Percentiles rank a stretch among this genome's conserved stretches.
Conservation (phyloP, 495 filamentous ascomycete species). For the Aspergillus incahuasiensis region DNA sequence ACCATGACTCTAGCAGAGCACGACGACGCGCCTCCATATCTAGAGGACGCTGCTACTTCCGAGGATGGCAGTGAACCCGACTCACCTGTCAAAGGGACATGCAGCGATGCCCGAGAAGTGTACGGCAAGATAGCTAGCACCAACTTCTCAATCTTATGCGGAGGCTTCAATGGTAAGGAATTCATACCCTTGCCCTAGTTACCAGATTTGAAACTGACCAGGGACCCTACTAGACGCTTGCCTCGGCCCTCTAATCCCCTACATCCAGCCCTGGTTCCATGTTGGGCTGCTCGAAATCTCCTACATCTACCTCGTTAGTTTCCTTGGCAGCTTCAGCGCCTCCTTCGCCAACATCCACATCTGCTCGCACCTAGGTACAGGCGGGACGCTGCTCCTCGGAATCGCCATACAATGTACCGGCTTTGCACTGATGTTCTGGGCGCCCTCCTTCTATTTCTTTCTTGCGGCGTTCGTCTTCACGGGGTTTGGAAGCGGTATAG, state of each 20-base stretch:
- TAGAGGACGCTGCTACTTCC: background rate
- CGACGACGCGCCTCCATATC: background rate
- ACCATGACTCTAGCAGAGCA: constrained; percentile 1
- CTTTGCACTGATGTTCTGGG: constrained; percentile 45
- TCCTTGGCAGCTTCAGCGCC: constrained; percentile 45
- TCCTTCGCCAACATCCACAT: constrained; percentile 45
- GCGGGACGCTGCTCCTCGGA: constrained; percentile 45
- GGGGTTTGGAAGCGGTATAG: constrained; percentile 47
- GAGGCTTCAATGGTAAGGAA: constrained; percentile 40
- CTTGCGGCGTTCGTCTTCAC: constrained; percentile 44
- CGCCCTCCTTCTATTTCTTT: constrained; percentile 45
- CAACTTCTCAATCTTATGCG: constrained; percentile 49
- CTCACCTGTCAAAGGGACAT: background rate
- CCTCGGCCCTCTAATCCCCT: constrained; percentile 49
- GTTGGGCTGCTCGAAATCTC: constrained; percentile 46
- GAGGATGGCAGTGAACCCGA: background rate
- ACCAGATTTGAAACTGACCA: background rate
- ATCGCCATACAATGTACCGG: constrained; percentile 43
- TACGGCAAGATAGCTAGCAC: constrained; percentile 42
- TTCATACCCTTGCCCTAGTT: background rate
- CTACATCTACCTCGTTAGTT: constrained; percentile 41
- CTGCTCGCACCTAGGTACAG: constrained; percentile 38
- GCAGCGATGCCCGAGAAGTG: constrained; percentile 16
- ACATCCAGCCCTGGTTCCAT: constrained; percentile 44
- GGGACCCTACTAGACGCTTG: constrained; percentile 34